phyloP scores from a whole-genome alignment of 2,329 filamentous ascomycete species.

The Ceratocystis huliohia region DNA sequence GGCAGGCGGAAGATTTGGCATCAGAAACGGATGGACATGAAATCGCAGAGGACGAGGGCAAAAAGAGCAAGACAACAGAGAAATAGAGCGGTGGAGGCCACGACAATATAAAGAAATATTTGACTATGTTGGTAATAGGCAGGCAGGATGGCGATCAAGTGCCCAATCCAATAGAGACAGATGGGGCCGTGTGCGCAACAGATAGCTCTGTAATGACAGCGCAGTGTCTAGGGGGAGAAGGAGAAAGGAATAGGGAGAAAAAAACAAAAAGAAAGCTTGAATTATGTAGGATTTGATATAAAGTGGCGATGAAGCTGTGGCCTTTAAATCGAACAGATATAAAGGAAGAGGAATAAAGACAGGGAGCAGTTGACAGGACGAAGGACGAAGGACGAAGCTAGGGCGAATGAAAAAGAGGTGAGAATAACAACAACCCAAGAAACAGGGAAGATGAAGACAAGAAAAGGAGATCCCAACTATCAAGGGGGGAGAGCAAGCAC shows the following conservation, averaged over 20 bases:
- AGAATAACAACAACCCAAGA: not conserved
- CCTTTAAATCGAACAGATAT: slow-evolving; percentile 4
- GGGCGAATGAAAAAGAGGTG: not conserved
- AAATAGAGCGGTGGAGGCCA: not conserved
- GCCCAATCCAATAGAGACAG: not conserved
- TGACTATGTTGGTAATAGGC: not conserved
- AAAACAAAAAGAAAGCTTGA: not conserved
- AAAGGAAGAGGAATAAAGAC: not conserved
- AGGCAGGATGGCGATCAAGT: not conserved
- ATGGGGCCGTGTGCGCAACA: not conserved
- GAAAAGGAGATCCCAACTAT: not conserved
- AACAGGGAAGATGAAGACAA: not conserved
- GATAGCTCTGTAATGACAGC: not conserved
- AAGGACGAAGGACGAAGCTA: not conserved
- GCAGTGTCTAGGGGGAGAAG: not conserved
- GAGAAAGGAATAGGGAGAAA: not conserved
- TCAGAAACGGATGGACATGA: not conserved
- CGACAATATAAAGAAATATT: not conserved
- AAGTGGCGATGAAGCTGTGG: slow-evolving; percentile 4
- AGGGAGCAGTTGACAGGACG: slow-evolving; percentile 1
- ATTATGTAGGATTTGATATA: not conserved
- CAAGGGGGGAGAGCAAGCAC: not conserved
- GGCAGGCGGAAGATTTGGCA: slow-evolving; percentile 8
- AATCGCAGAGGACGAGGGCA: not conserved
- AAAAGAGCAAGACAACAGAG: not conserved